Percentiles rank a stretch among this genome's conserved stretches.
Evolutionary conservation across 345 rosid species (phyloP).

Genomic region (Hypericum perforatum): DNA sequence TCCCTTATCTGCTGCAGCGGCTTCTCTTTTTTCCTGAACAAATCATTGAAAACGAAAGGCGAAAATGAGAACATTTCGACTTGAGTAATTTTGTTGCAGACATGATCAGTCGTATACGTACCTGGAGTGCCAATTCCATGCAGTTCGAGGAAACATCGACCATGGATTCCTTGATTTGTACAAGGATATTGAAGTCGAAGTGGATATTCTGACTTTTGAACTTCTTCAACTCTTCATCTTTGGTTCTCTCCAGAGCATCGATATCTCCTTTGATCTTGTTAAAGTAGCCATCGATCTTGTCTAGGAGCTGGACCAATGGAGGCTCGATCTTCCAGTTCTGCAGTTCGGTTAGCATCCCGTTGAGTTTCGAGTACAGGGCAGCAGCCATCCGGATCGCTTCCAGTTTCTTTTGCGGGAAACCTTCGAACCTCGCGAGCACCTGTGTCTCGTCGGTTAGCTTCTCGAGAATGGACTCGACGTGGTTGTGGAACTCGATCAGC

Average conservation of each 20-base stretch:
- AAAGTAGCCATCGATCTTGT: slow-evolving; percentile 14
- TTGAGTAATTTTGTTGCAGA: not conserved
- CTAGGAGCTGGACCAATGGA: slow-evolving; percentile 7
- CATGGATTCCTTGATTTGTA: slow-evolving; percentile 13
- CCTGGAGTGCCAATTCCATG: slow-evolving; percentile 18
- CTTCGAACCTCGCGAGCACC: slow-evolving; percentile 18
- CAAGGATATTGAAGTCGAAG: slow-evolving; percentile 9
- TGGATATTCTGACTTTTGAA: slow-evolving; percentile 10
- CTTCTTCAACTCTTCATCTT: slow-evolving; percentile 12
- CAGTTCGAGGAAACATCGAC: slow-evolving; percentile 15
- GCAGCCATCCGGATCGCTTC: slow-evolving; percentile 17
- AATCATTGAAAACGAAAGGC: not conserved
- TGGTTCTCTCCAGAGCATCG: slow-evolving; percentile 12
- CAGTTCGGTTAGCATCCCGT: slow-evolving; percentile 5
- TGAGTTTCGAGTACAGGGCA: slow-evolving; percentile 13
- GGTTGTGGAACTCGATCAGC: slow-evolving; percentile 2
- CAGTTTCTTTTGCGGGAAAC: slow-evolving; percentile 17
- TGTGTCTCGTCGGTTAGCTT: slow-evolving; percentile 4
- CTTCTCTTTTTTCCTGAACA: slow-evolving; percentile 55
- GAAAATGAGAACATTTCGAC: not conserved
- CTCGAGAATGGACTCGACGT: not conserved
- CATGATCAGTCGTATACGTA: not conserved
- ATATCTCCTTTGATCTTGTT: slow-evolving; percentile 13
- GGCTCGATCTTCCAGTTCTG: slow-evolving; percentile 10
- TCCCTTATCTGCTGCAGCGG: slow-evolving; percentile 35